Evolutionary conservation across 1,139 yeast species (phyloP).

Genomic region (Yarrowia galli): DNA sequence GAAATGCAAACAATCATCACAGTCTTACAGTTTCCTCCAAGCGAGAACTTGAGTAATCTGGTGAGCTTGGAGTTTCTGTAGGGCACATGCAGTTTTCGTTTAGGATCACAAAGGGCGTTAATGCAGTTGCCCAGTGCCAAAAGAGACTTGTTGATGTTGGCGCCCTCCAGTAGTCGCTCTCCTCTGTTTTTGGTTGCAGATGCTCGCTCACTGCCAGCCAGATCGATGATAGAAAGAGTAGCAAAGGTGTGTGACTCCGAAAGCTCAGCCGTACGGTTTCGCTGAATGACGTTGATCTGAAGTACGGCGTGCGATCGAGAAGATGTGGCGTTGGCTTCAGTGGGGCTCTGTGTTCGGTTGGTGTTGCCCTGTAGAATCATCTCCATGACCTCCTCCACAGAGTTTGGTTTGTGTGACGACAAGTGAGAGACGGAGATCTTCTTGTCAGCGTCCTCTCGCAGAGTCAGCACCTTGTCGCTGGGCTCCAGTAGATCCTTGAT

Average conservation of each 20-base stretch:
- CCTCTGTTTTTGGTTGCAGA: conserved; percentile 88
- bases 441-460: conserved; percentile 75
- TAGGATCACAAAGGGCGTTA: conserved; percentile 83
- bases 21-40: conserved; percentile 95
- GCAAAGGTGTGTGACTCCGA: conserved; percentile 76
- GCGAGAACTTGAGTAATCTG: conserved; percentile 79
- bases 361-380: conserved; percentile 73
- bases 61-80: conserved; percentile 91
- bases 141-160: conserved; percentile 85
- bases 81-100: conserved; percentile 77
- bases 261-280: conserved; percentile 66
- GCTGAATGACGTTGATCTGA: conserved; percentile 76
- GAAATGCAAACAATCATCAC: conserved; percentile 95
- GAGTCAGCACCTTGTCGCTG: conserved; percentile 58
- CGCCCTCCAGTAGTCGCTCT: conserved; percentile 82
- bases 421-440: conserved; percentile 78
- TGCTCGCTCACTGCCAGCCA: conserved; percentile 96
- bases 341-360: conserved; percentile 83
- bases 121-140: conserved; percentile 93
- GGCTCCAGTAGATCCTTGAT: conserved; percentile 79
- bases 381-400: conserved; percentile 80
- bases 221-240: conserved; percentile 82
- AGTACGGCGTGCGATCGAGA: conserved; percentile 93
- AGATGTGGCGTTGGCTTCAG: conserved; percentile 89
- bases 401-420: conserved; percentile 66